Evolutionary conservation across 2,329 filamentous ascomycete species (phyloP).

Genomic region (Grosmannia huntii): DNA sequence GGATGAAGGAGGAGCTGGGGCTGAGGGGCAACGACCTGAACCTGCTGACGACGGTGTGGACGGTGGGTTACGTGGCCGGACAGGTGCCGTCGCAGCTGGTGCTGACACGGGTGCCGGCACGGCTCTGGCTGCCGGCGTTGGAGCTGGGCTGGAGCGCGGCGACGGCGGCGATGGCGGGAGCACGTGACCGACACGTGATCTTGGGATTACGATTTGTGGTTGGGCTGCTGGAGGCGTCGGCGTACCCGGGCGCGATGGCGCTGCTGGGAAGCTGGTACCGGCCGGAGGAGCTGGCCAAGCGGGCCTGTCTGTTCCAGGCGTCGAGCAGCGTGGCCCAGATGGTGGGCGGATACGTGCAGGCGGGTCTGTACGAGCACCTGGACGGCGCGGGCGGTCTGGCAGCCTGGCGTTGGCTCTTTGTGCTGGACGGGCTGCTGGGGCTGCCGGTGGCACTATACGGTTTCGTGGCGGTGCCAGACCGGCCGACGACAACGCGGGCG

Average conservation of each 20-base stretch:
- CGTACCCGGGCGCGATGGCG: conserved; percentile 25
- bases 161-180: conserved; percentile 22
- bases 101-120: conserved; percentile 25
- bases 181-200: conserved; percentile 23
- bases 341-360: conserved; percentile 21
- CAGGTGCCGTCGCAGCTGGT: conserved; percentile 26
- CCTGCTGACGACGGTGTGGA: conserved; percentile 39
- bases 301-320: conserved; percentile 27
- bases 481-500: conserved; percentile 5
- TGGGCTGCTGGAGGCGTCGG: conserved; percentile 25
- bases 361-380: conserved; percentile 22
- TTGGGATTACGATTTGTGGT: conserved; percentile 30
- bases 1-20: conserved; percentile 37
- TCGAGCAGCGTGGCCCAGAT: conserved; percentile 20
- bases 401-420: conserved; percentile 27
- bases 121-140: conserved; percentile 25
- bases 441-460: conserved; percentile 14
- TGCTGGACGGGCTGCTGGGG: conserved; percentile 22
- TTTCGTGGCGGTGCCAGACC: conserved; percentile 13
- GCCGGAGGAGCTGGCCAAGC: conserved; percentile 27
- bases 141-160: conserved; percentile 19
- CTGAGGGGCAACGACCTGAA: conserved; percentile 40
- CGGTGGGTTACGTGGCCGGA: conserved; percentile 44
- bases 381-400: conserved; percentile 19
- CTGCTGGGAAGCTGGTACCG: conserved; percentile 31